Base-by-base conservation (phyloP, 2,329 filamentous ascomycete genomes). In the Apiospora pterosperma region DNA sequence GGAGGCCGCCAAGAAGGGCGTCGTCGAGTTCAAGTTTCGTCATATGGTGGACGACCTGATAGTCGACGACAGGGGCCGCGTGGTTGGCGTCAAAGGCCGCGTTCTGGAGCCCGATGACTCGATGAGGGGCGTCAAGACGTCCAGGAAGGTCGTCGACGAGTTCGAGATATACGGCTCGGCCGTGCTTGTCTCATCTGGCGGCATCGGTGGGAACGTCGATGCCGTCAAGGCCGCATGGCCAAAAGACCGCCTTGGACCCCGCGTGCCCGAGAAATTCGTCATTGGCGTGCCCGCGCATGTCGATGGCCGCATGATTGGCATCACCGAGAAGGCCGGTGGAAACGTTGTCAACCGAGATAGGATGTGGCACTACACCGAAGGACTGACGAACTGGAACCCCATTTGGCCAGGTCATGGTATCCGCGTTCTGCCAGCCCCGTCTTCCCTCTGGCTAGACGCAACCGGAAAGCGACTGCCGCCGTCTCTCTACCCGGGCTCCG, bases 311-410 rank as follows among this genome's bases (percentile, higher is more conserved):
- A 88, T 88, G 85, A 82, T 89, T 55, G 81, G 76, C 39, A 88
- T 89, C 61, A 74, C 85, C 2, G 81, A 87, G 71, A 62, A 70
- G 0, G 80, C 78, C 1, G 87, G 87, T 10, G 87, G 84, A 1
- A 77, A 80, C 64, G 70, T 88, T 65, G 79, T 89, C 76, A 89
- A 89, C 74, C 80, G 82, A 60, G 87, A 89, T 70, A 78, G 87
- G 52, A 88, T 89, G 86, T 89, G 87, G 87, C 86, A 89, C 72
- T 89, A 89, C 71, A 88, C 85, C 12, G 87, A 89, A 69, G 87
- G 87, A 0, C 73, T 89, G 12, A 78, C 81, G 62, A 88, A 89
- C 72, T 89, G 86, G 86, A 76, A 88, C 63, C 79, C 85, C 4
- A 88, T 89, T 73, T 89, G 86, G 86, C 86, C 85, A 0, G 66